These are phyloP conservation scores for Termitomyces sp. DNA, from an alignment of 768 basidiomycete genomes.

Conservation along the genomic window DNA sequence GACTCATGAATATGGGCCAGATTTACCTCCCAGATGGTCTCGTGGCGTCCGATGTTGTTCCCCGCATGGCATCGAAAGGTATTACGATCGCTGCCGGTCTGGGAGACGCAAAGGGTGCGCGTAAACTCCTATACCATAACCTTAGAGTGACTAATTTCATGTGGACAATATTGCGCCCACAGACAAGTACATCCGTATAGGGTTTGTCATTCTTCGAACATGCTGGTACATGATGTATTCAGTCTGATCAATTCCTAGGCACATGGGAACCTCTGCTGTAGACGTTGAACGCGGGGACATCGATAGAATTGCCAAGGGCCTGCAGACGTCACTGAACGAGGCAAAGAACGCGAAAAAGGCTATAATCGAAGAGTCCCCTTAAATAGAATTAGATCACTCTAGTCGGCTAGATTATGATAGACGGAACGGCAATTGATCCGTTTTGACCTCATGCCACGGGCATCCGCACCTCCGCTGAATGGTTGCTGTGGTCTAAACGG, in stretches of 20 bases:
- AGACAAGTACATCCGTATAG: slow-evolving; percentile 81
- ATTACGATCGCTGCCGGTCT: slow-evolving; percentile 81
- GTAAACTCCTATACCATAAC: not conserved
- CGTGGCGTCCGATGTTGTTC: slow-evolving; percentile 60
- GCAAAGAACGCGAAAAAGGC: slow-evolving; percentile 14
- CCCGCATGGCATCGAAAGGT: slow-evolving; percentile 55
- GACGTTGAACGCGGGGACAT: slow-evolving; percentile 63
- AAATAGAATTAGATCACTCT: not conserved
- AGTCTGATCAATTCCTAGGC: slow-evolving; percentile 33
- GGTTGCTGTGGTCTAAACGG: not conserved
- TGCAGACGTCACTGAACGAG: slow-evolving; percentile 43
- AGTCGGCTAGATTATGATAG: not conserved
- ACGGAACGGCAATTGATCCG: slow-evolving; percentile 12
- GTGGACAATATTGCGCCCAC: not conserved
- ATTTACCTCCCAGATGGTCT: slow-evolving; percentile 75
- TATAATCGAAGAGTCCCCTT: slow-evolving; percentile 6
- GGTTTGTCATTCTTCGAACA: slow-evolving; percentile 29
- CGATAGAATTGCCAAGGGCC: slow-evolving; percentile 50
- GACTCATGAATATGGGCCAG: slow-evolving; percentile 18
- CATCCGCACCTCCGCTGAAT: slow-evolving; percentile 8
- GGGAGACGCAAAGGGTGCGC: slow-evolving; percentile 60
- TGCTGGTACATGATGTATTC: not conserved
- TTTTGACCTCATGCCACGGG: not conserved
- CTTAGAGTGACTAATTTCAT: not conserved
- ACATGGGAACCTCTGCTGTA: slow-evolving; percentile 80